Evolutionary conservation across 805 yeast genomes (phyloP), one percentile per base, ranked within the genome.

Genomic region (Metschnikowia kofuensis): DNA sequence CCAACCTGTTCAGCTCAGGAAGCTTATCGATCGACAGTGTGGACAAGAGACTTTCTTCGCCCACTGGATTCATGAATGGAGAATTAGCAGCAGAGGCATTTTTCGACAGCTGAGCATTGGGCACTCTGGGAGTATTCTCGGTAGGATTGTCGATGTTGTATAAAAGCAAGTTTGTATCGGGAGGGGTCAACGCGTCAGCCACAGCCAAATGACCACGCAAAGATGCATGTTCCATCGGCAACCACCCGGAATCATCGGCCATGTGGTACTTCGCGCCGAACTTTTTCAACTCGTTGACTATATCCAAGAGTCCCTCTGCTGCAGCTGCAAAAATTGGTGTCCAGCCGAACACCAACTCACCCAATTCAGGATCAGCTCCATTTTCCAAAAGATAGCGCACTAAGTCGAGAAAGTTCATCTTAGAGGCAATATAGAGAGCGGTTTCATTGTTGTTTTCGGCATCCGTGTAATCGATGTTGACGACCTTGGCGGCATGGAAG

Each of bases 211-310:
- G 96, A 6, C 98, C 98, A 58, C 97, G 77, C 40, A 92, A 72
- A 42, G 89, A 84, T 0, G 97, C 97, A 66, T 92, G 98, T 61
- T 92, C 98, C 83, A 89, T 83, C n/a, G 98, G 96, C 15, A 89
- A 82, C 98, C 98, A 92, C 0, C 97, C 97, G 45, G 94, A 85
- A 40, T 82, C 85, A 68, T 92, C 98, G 14, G 78, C 75, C 28
- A 73, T 67, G 39, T 79, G 77, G 49, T 70, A 79, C 7, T 74
- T 69, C 6, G 89, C 86, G 16, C 81, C 82, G 38, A 74, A 61
- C 0, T 69, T 67, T 29, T 84, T 65, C 52, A 92, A 72, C 8
- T 78, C 51, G 38, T 77, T 65, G 6, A 83, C 88, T 38, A 88
- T 74, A 2, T 78, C 79, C 36, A 59, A 60, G 47, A 69, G 80